Conservation (phyloP, 2,329 filamentous ascomycete species). For the Venturiaceae sp. region DNA sequence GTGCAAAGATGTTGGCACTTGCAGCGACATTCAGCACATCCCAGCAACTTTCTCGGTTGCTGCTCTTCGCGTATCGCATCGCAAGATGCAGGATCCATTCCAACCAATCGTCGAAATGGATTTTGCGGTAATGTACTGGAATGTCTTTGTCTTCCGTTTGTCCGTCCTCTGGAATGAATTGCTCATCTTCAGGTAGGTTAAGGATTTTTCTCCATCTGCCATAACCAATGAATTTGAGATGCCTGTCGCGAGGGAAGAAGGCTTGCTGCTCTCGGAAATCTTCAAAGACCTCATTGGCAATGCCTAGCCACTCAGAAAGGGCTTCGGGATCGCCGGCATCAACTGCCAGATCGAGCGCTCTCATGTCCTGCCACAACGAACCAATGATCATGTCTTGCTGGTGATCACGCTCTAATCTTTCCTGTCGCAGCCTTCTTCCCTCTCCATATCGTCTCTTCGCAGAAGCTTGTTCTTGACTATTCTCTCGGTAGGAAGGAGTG, state of each 20-base stretch:
- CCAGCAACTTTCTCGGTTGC: constrained; percentile 64
- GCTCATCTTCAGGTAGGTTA: constrained; percentile 26
- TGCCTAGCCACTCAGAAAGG: background rate
- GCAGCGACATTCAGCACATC: constrained; percentile 68
- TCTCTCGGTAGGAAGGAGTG: background rate
- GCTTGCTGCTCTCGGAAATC: constrained; percentile 4
- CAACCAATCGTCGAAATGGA: constrained; percentile 77
- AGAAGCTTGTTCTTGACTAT: background rate
- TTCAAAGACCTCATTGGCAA: constrained; percentile 7
- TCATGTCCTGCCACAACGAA: constrained; percentile 3
- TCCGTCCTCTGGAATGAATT: constrained; percentile 6
- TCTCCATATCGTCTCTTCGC: background rate
- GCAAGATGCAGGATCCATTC: constrained; percentile 86
- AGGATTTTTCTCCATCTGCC: constrained; percentile 12
- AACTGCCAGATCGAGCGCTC: background rate
- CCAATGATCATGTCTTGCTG: constrained; percentile 3
- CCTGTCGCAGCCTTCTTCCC: background rate
- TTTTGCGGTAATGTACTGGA: constrained; percentile 58
- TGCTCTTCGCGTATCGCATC: constrained; percentile 59
- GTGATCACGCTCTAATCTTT: background rate
- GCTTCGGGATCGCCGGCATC: constrained; percentile 5
- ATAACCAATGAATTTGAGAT: constrained; percentile 31
- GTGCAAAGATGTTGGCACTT: constrained; percentile 74
- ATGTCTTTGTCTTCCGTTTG: constrained; percentile 16
- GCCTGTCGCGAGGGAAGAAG: constrained; percentile 4